Evolutionary conservation across 257 asterid genomes (phyloP).

Genomic region (Penstemon newberryi): DNA sequence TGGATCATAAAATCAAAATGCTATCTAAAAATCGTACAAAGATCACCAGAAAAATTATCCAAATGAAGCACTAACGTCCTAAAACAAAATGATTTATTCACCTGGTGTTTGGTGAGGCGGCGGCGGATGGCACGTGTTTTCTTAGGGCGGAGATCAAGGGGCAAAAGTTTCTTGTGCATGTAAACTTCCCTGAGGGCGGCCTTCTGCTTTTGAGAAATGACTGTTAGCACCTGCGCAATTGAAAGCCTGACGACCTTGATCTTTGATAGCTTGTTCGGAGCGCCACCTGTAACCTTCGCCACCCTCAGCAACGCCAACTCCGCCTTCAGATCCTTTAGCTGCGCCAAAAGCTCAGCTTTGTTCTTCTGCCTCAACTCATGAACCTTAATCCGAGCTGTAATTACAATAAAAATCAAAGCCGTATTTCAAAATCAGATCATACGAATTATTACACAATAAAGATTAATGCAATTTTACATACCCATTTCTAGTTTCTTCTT

Average conservation of each 20-base stretch:
- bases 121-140: too few relatives aligned
- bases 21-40: too few relatives aligned
- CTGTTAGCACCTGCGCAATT: slow-evolving; percentile 45
- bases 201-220: slow-evolving; percentile 44
- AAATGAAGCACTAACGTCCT: too few relatives aligned
- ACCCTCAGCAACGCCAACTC: slow-evolving; percentile 40
- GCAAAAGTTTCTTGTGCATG: slow-evolving; percentile 41
- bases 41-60: too few relatives aligned
- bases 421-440: not conserved
- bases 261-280: slow-evolving; percentile 39
- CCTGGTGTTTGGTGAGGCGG: slow-evolving; percentile 46
- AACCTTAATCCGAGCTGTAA: slow-evolving; percentile 41
- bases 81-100: not conserved
- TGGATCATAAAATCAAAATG: too few relatives aligned
- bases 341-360: slow-evolving; percentile 36
- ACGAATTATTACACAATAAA: not conserved
- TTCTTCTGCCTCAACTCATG: slow-evolving; percentile 44
- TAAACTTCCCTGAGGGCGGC: slow-evolving; percentile 39
- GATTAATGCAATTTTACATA: not conserved
- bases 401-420: not conserved
- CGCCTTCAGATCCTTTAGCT: slow-evolving; percentile 43
- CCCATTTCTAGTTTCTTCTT: slow-evolving; percentile 32
- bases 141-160: slow-evolving; percentile 27
- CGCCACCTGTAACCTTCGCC: slow-evolving; percentile 46
- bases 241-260: slow-evolving; percentile 22